Percentiles rank a stretch among this genome's conserved stretches.
phyloP scores from a whole-genome alignment of 352 stramenopile species.

The Stramenopiles sp. region DNA sequence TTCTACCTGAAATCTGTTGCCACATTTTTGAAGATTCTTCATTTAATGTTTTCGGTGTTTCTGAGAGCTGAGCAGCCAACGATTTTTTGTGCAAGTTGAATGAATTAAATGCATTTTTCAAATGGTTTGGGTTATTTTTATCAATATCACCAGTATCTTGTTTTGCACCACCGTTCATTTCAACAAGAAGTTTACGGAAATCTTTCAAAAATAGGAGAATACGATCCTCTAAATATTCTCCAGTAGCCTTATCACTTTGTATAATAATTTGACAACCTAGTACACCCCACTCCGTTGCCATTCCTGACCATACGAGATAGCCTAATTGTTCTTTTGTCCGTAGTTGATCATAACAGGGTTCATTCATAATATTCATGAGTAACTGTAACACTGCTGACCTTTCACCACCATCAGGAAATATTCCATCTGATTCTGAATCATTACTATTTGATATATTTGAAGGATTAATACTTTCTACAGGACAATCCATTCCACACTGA shows the following conservation, averaged over 20 bases:
- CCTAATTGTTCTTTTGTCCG: slow-evolving; percentile 49
- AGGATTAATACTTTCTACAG: slow-evolving; percentile 1
- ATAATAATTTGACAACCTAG: slow-evolving; percentile 29
- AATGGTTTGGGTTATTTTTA: too few species aligned
- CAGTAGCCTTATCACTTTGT: slow-evolving; percentile 32
- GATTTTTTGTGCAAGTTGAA: too few species aligned
- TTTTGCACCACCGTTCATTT: too few species aligned
- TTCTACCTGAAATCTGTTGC: too few species aligned
- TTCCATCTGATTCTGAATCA: neutral
- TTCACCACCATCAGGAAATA: slow-evolving; percentile 17
- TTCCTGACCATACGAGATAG: slow-evolving; percentile 28
- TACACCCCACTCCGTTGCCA: slow-evolving; percentile 17
- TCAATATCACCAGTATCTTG: too few species aligned
- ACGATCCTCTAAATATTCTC: slow-evolving; percentile 24
- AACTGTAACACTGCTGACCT: slow-evolving; percentile 26
- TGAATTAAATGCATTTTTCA: too few species aligned
- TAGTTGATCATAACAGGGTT: slow-evolving; percentile 48
- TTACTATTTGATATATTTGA: neutral
- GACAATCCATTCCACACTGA: neutral
- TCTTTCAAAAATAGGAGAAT: slow-evolving; percentile 34
- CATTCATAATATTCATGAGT: slow-evolving; percentile 38
- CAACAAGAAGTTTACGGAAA: too few species aligned
- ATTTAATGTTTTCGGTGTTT: too few species aligned
- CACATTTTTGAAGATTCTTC: too few species aligned
- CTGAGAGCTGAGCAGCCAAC: too few species aligned